phyloP scores from a whole-genome alignment of 116 monocot genomes.

The Trichopus zeylanicus region DNA sequence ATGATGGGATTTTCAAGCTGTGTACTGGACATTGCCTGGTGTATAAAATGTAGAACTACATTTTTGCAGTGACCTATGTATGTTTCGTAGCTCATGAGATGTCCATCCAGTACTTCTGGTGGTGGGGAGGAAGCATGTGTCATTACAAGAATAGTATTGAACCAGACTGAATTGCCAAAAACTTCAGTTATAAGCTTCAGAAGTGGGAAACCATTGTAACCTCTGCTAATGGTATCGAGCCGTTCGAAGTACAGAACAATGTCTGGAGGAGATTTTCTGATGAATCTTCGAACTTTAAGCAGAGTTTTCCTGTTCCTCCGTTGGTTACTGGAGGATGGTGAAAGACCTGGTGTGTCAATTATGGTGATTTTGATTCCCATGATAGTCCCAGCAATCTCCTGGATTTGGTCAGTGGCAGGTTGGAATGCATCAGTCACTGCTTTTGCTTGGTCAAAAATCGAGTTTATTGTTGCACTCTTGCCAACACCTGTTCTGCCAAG shows the following conservation, averaged over 20 bases:
- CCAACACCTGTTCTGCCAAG: conserved; percentile 89
- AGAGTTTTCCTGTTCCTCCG: conserved; percentile 54
- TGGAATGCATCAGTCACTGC: conserved; percentile 56
- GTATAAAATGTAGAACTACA: conserved; percentile 55
- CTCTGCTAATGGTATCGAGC: conserved; percentile 39
- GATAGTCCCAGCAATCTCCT: conserved; percentile 56
- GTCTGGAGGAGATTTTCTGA: conserved; percentile 80
- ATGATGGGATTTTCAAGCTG: conserved; percentile 60
- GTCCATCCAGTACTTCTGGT: conserved; percentile 59
- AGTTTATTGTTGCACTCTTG: conserved; percentile 97
- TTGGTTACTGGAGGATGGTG: conserved; percentile 29
- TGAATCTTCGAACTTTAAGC: conserved; percentile 46
- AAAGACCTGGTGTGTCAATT: conserved; percentile 89
- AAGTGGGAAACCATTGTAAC: conserved; percentile 39
- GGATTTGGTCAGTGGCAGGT: conserved; percentile 58
- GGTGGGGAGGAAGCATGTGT: conserved; percentile 67
- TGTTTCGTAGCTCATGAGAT: conserved; percentile 42
- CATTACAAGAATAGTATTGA: conserved; percentile 76
- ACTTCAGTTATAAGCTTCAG: conserved; percentile 80
- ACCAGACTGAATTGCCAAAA: conserved; percentile 89
- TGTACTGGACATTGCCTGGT: conserved; percentile 32
- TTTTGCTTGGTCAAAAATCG: conserved; percentile 55
- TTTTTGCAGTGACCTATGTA: conserved; percentile 30
- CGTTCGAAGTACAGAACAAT: conserved; percentile 81
- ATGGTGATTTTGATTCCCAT: conserved; percentile 70